These are phyloP conservation scores for Penicillium verrucosum DNA, from an alignment of 2,329 filamentous ascomycete species.

Conservation along the genomic window DNA sequence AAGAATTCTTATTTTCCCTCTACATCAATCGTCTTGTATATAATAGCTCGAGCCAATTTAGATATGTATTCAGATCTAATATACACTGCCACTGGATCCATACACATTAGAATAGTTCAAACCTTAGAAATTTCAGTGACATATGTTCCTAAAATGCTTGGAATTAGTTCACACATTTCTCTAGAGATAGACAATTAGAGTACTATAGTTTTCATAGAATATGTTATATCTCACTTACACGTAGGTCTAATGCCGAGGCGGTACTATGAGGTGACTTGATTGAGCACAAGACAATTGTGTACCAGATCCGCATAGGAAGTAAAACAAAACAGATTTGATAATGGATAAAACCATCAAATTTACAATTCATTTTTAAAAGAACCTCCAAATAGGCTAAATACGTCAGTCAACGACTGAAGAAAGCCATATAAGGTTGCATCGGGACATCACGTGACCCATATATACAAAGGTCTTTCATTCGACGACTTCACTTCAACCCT, in stretches of 20 bases:
- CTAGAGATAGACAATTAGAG: neutral
- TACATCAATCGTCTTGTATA: neutral
- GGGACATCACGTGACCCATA: constrained; percentile 1
- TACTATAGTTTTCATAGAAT: neutral
- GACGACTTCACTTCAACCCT: constrained; percentile 3
- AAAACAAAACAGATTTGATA: no score
- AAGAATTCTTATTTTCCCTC: neutral
- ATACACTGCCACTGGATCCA: neutral
- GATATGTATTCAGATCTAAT: neutral
- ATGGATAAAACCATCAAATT: neutral
- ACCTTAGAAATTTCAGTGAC: neutral
- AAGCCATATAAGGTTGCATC: constrained; percentile 3
- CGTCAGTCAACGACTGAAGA: neutral
- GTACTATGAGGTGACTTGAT: neutral
- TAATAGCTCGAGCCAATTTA: neutral
- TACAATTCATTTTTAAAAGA: no score
- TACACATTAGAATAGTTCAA: neutral
- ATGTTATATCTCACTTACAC: neutral
- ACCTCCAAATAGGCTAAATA: neutral
- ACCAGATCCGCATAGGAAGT: neutral
- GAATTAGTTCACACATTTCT: neutral
- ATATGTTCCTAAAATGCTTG: neutral
- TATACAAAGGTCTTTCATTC: constrained; percentile 6
- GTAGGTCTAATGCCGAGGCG: neutral
- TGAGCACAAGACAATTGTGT: neutral